Percentiles rank a stretch among this genome's conserved stretches.
Evolutionary conservation across 371 early-diverging fungal genomes (phyloP).

Genomic region (Zychaea mexicana): DNA sequence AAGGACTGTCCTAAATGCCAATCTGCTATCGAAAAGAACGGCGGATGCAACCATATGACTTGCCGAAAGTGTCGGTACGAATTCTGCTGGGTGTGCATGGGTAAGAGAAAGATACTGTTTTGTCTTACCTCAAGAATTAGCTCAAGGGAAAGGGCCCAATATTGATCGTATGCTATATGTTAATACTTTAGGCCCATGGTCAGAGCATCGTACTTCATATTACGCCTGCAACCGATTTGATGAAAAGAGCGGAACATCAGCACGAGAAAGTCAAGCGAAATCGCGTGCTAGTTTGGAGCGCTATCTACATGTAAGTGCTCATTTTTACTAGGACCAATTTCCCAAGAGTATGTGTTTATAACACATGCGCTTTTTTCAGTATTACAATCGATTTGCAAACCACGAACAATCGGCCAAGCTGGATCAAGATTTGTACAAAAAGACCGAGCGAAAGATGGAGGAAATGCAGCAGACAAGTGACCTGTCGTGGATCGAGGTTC

Average conservation of each 20-base stretch:
- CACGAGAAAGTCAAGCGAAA: conserved; percentile 75
- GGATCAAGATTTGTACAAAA: conserved; percentile 75
- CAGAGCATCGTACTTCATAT: conserved; percentile 84
- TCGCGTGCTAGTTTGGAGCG: conserved; percentile 82
- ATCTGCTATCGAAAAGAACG: conserved; percentile 94
- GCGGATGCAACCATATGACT: conserved; percentile 91
- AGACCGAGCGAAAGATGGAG: conserved; percentile 91
- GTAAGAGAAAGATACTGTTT: conserved; percentile 13
- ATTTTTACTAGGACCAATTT: too few relatives aligned
- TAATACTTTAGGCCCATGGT: conserved; percentile 92
- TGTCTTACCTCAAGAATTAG: too few relatives aligned
- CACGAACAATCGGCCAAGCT: conserved; percentile 91
- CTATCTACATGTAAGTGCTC: conserved; percentile 87
- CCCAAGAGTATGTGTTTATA: not conserved
- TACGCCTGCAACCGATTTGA: conserved; percentile 87
- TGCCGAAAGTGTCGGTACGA: conserved; percentile 82
- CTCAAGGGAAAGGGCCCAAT: too few relatives aligned
- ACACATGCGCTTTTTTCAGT: conserved; percentile 42
- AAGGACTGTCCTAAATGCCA: conserved; percentile 92
- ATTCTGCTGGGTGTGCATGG: conserved; percentile 84
- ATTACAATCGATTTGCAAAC: conserved; percentile 92
- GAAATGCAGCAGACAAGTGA: conserved; percentile 82
- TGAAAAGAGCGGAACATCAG: conserved; percentile 70
- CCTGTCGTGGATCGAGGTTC: conserved; percentile 95
- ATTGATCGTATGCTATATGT: too few relatives aligned